These are phyloP conservation scores for Cladosporium phlei DNA, from an alignment of 2,329 filamentous ascomycete genomes.

Conservation along the genomic window DNA sequence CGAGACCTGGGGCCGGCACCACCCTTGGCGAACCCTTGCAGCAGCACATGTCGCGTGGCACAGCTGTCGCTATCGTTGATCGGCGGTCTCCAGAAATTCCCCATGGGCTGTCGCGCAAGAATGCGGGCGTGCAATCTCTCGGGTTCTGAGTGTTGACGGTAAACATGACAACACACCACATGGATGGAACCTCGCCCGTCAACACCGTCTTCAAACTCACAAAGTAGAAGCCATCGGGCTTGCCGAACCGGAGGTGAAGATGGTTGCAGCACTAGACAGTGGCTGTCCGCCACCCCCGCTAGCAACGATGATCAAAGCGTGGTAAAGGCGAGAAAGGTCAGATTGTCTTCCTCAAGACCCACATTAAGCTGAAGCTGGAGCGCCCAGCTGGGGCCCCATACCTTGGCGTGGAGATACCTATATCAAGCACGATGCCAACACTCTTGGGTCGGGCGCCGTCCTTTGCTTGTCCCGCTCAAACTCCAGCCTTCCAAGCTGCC, in stretches of 20 bases:
- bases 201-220: too few relatives aligned
- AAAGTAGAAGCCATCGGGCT: background rate
- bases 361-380: slow-evolving; percentile 7
- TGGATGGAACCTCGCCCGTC: too few relatives aligned
- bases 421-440: slow-evolving; percentile 12
- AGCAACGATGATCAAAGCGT: slow-evolving; percentile 4
- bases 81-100: too few relatives aligned
- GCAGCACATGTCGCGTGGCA: too few relatives aligned
- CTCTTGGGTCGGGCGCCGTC: background rate
- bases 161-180: too few relatives aligned
- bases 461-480: slow-evolving; percentile 1
- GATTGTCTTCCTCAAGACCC: slow-evolving; percentile 7
- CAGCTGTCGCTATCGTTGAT: too few relatives aligned
- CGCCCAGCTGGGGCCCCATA: slow-evolving; percentile 6
- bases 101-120: too few relatives aligned
- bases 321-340: slow-evolving; percentile 5
- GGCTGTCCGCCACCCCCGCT: slow-evolving; percentile 9
- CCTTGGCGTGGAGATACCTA: slow-evolving; percentile 12
- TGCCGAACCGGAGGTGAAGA: slow-evolving; percentile 3
- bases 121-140: too few relatives aligned
- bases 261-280: slow-evolving; percentile 12
- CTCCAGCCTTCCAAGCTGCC: slow-evolving; percentile 1
- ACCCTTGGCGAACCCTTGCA: too few relatives aligned
- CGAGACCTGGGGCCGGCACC: too few relatives aligned
- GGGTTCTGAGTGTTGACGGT: too few relatives aligned